These are phyloP conservation scores for Termitomyces heimii DNA, from an alignment of 768 basidiomycete species.

Conservation along the genomic window DNA sequence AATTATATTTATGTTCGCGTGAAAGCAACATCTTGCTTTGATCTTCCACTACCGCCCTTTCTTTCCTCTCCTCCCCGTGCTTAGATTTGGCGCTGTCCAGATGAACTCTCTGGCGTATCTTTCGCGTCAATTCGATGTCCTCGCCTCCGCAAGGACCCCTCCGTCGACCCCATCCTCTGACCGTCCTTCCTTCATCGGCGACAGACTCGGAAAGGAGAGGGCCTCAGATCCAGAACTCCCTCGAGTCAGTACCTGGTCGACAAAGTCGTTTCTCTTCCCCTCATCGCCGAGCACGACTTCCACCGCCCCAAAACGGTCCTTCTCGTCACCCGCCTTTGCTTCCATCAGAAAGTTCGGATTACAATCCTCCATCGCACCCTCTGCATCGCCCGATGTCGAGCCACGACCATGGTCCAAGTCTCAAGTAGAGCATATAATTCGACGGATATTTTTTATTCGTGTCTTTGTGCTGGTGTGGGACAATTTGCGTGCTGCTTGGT, in stretches of 20 bases:
- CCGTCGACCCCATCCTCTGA: slow-evolving; percentile 49
- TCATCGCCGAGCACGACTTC: slow-evolving; percentile 22
- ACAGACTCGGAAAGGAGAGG: slow-evolving; percentile 16
- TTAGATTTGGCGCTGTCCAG: slow-evolving; percentile 9
- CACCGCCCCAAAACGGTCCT: slow-evolving; percentile 45
- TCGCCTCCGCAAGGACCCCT: slow-evolving; percentile 55
- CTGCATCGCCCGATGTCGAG: slow-evolving; percentile 19
- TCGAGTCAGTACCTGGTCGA: slow-evolving; percentile 53
- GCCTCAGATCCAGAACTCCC: slow-evolving; percentile 28
- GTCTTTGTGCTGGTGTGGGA: slow-evolving; percentile 67
- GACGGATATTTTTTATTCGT: slow-evolving; percentile 67
- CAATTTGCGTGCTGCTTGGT: slow-evolving; percentile 56
- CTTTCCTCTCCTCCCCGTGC: background rate
- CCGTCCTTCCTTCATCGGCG: slow-evolving; percentile 22
- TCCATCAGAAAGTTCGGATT: slow-evolving; percentile 19
- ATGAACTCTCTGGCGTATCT: slow-evolving; percentile 85
- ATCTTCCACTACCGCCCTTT: slow-evolving; percentile 4
- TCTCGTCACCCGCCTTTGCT: slow-evolving; percentile 55
- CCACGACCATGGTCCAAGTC: slow-evolving; percentile 28
- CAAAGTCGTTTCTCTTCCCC: slow-evolving; percentile 44
- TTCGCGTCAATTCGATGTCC: slow-evolving; percentile 76
- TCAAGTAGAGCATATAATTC: slow-evolving; percentile 37
- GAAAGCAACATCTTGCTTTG: slow-evolving; percentile 9
- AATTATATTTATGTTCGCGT: slow-evolving; percentile 6
- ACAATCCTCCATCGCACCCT: slow-evolving; percentile 18